Conservation (phyloP, 208 protist genomes). For the Crithidia acanthocephali region DNA sequence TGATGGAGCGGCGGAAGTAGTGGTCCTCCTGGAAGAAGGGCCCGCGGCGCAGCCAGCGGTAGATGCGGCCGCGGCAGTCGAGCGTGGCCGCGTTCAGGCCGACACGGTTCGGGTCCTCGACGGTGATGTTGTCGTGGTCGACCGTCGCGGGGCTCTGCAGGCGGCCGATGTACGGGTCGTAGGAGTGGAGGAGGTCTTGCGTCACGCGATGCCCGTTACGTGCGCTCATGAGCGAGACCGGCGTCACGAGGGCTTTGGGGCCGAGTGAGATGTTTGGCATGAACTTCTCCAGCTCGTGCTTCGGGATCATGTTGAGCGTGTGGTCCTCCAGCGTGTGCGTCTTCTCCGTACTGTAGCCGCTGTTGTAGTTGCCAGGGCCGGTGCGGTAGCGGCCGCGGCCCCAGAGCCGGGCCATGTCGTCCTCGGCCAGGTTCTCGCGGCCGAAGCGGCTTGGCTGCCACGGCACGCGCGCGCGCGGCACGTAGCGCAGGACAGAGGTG, state of each 20-base stretch:
- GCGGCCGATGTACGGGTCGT: constrained; percentile 85
- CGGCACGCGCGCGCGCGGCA: constrained; percentile 85
- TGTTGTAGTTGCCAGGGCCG: constrained; percentile 88
- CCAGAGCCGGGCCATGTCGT: constrained; percentile 81
- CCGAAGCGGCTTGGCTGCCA: constrained; percentile 90
- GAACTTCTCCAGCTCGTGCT: constrained; percentile 90
- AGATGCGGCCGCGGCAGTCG: constrained; percentile 85
- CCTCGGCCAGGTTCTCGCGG: constrained; percentile 80
- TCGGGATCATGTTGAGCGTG: constrained; percentile 82
- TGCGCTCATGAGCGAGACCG: constrained; percentile 89
- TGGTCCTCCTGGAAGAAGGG: constrained; percentile 92
- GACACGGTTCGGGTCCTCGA: constrained; percentile 85
- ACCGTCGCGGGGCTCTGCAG: constrained; percentile 78
- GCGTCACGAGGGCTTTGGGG: constrained; percentile 87
- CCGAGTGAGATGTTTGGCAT: constrained; percentile 92
- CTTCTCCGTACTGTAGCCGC: constrained; percentile 88
- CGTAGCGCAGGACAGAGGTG: constrained; percentile 80
- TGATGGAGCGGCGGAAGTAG: constrained; percentile 84
- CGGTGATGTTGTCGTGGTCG: constrained; percentile 89
- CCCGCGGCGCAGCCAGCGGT: constrained; percentile 89
- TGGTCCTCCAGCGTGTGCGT: constrained; percentile 85
- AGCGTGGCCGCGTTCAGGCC: constrained; percentile 91
- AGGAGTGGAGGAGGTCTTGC: constrained; percentile 91
- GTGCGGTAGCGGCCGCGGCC: constrained; percentile 75
- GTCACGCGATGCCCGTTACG: constrained; percentile 91